Evolutionary conservation across 225 moss, liverwort and hornwort genomes (phyloP), one percentile per base, ranked within the genome.

Genomic region (Anthoceros angustus): DNA sequence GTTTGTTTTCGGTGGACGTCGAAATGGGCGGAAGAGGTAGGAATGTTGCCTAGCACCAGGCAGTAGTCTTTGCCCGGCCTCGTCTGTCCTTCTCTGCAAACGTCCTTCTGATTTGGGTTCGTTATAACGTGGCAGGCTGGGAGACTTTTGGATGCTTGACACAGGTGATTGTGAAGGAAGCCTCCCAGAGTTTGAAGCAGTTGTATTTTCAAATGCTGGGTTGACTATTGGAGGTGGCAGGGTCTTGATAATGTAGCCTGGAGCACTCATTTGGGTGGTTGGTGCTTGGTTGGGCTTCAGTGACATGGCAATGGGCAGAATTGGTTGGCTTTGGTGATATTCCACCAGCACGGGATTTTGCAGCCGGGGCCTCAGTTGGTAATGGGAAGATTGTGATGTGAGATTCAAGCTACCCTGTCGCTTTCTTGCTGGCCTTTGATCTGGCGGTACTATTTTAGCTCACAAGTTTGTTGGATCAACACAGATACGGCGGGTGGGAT

Each of bases 401-500:
- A 85, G 95, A 62, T 42, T 63, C 9, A 10, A 65, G 65, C 25
- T 42, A 67, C 15, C 63, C 61, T 43, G 18, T 62, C 46, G 11
- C 41, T 11, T 42, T 42, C 24, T n/a, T 41, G 23, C 21, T 23
- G 7, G 55, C 55, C 8, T 23, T 15, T 32, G 32, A 32, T 32
- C 32, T 32, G 32, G 32, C 45, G 45, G 45, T 46, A 68, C 8
- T 76, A 62, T 72, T 70, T 64, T 12, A 21, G 12, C 16, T 46
- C 25, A 32, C 55, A n/a, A 32, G 16, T 39, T 26, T 64, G 10
- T 42, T 66, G 40, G 41, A 21, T 66, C 40, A 15, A 25, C 80
- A 85, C 83, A 98, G 98, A 75, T 87, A 92, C 74, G 98, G 98
- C 69, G 98, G 98, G 72, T 98, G 98, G 98, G 98, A 98, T 79